These are phyloP conservation scores for Vickermania ingenoplastis DNA, from an alignment of 208 protist species.

Conservation along the genomic window DNA sequence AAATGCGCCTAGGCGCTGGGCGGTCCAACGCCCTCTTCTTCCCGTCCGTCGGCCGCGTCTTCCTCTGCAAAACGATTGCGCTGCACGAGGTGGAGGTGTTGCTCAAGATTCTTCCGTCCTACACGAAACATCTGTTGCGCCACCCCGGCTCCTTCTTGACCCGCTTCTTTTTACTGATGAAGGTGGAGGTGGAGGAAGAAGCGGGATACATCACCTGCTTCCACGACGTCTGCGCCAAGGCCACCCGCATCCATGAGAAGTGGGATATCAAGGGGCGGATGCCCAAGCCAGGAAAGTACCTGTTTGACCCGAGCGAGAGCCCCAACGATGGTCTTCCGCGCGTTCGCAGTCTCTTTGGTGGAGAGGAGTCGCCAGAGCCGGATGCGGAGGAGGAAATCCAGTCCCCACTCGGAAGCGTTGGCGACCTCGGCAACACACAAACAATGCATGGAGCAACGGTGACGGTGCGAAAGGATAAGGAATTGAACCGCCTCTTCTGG, in stretches of 20 bases:
- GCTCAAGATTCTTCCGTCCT: constrained; percentile 33
- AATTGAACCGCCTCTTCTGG: constrained; percentile 76
- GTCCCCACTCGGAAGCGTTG: background rate
- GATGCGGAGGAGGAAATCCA: constrained; percentile 14
- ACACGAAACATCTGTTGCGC: constrained; percentile 35
- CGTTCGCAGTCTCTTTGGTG: constrained; percentile 34
- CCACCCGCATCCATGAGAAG: constrained; percentile 53
- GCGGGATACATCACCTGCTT: constrained; percentile 73
- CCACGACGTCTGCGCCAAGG: constrained; percentile 61
- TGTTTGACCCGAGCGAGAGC: background rate
- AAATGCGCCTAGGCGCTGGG: constrained; percentile 60
- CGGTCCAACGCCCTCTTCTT: constrained; percentile 80
- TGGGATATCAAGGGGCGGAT: constrained; percentile 85
- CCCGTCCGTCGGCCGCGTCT: constrained; percentile 58
- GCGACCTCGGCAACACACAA: constrained; percentile 3
- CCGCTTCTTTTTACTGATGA: constrained; percentile 73
- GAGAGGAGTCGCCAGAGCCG: constrained; percentile 39
- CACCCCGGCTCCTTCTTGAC: constrained; percentile 56
- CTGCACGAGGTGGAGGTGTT: constrained; percentile 55
- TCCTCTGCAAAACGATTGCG: constrained; percentile 82
- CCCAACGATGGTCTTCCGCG: constrained; percentile 29
- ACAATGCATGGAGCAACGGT: constrained; percentile 6
- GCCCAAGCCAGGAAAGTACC: constrained; percentile 73
- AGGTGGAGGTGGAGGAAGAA: constrained; percentile 25
- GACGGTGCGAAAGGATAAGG: constrained; percentile 69